Conservation (phyloP, 2,329 filamentous ascomycete species). For the Pestalotiopsis sp. region DNA sequence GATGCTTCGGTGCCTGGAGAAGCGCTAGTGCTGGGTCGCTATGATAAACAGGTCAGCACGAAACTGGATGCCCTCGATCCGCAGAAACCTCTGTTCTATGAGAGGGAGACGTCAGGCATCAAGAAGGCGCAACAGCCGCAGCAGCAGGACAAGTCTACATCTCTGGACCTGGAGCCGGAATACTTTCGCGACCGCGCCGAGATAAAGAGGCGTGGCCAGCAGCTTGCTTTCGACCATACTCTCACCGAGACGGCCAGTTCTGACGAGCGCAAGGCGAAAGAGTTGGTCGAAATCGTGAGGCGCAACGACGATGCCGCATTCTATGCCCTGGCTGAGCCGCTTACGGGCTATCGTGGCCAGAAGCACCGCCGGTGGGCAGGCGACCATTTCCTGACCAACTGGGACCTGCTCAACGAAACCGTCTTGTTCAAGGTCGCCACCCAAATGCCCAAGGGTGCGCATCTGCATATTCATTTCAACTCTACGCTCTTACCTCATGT, state of each 20-base stretch:
- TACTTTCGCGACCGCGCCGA: constrained; percentile 11
- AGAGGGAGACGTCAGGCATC: not conserved
- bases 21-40: not conserved
- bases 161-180: not conserved
- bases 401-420: constrained; percentile 55
- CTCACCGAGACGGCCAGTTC: constrained; percentile 12
- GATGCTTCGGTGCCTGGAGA: not conserved
- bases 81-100: not conserved
- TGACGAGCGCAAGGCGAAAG: constrained; percentile 16
- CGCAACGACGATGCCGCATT: constrained; percentile 18
- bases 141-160: not conserved
- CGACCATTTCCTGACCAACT: constrained; percentile 62
- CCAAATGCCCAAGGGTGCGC: constrained; percentile 69
- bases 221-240: constrained; percentile 5
- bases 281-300: constrained; percentile 8
- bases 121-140: not conserved
- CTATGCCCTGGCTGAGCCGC: constrained; percentile 14
- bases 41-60: not conserved
- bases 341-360: constrained; percentile 34
- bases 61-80: constrained; percentile 21
- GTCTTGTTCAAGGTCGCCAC: constrained; percentile 57
- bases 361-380: constrained; percentile 46
- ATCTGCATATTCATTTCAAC: constrained; percentile 79
- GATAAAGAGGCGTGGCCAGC: constrained; percentile 4
- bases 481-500: constrained; percentile 65